Conservation (phyloP, 2,329 filamentous ascomycete species). For the Cladosporium sp. region DNA sequence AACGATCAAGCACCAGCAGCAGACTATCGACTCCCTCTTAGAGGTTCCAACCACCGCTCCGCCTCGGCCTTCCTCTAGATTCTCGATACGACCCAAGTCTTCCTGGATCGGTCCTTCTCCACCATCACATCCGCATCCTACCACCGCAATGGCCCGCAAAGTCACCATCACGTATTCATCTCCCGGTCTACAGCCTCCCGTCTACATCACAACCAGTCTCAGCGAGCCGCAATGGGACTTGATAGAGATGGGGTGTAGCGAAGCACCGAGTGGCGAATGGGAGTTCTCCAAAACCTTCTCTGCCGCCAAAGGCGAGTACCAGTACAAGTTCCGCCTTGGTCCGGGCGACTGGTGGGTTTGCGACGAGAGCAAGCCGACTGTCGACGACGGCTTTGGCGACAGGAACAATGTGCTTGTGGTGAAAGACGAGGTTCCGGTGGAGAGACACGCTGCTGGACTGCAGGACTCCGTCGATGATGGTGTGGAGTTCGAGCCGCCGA, state of each 20-base stretch:
- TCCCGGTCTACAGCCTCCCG: constrained; percentile 62
- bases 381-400: constrained; percentile 54
- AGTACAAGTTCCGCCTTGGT: constrained; percentile 74
- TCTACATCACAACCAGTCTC: constrained; percentile 71
- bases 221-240: constrained; percentile 66
- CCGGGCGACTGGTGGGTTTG: constrained; percentile 69
- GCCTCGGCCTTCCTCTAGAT: neutral
- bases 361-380: constrained; percentile 61
- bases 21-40: constrained; percentile 12
- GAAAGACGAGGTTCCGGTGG: constrained; percentile 10
- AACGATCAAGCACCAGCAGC: neutral
- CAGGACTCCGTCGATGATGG: constrained; percentile 5
- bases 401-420: constrained; percentile 52
- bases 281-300: constrained; percentile 57
- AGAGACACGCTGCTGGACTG: constrained; percentile 14
- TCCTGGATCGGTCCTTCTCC: constrained; percentile 35
- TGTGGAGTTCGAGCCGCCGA: neutral
- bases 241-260: constrained; percentile 61
- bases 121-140: constrained; percentile 20
- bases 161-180: constrained; percentile 63
- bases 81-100: constrained; percentile 20
- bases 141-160: constrained; percentile 36
- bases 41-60: neutral
- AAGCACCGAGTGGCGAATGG: constrained; percentile 44
- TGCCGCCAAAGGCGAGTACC: constrained; percentile 60